Evolutionary conservation across 768 basidiomycete species (phyloP).

Genomic region (Rickenella mellea): DNA sequence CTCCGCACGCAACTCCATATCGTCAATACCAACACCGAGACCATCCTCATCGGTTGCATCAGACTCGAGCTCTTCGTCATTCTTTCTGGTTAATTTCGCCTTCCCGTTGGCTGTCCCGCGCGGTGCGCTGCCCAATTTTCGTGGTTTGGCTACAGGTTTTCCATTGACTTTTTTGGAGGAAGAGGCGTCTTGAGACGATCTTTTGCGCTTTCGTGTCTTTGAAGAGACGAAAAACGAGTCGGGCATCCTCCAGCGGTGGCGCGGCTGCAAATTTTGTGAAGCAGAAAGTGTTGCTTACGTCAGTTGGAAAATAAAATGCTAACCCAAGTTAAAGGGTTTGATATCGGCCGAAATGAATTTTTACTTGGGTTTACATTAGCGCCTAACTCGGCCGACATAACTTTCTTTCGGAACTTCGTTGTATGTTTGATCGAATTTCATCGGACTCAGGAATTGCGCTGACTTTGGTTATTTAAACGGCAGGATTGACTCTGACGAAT

Average conservation of each 20-base stretch:
- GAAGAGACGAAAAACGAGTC: constrained; percentile 71
- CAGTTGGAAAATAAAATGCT: too few species aligned
- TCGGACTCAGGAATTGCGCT: too few species aligned
- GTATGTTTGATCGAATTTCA: too few species aligned
- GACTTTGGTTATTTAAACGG: too few species aligned
- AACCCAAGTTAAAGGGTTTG: too few species aligned
- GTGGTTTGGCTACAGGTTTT: constrained; percentile 19
- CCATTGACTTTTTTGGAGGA: constrained; percentile 19
- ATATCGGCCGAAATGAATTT: too few species aligned
- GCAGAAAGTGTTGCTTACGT: too few species aligned
- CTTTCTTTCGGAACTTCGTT: too few species aligned
- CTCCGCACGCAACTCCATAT: constrained; percentile 59
- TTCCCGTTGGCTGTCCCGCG: constrained; percentile 10
- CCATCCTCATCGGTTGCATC: constrained; percentile 49
- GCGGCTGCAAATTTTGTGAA: too few species aligned
- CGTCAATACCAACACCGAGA: constrained; percentile 43
- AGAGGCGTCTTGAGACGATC: constrained; percentile 22
- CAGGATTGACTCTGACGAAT: too few species aligned
- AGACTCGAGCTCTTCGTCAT: constrained; percentile 60
- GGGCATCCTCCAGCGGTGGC: constrained; percentile 43
- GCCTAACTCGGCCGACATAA: too few species aligned
- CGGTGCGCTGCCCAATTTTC: constrained; percentile 13
- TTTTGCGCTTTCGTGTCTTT: constrained; percentile 57
- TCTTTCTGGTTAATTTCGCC: constrained; percentile 12
- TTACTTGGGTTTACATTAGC: too few species aligned